phyloP scores from a whole-genome alignment of 2,329 filamentous ascomycete species.

The Ophiostoma novo-ulmi region DNA sequence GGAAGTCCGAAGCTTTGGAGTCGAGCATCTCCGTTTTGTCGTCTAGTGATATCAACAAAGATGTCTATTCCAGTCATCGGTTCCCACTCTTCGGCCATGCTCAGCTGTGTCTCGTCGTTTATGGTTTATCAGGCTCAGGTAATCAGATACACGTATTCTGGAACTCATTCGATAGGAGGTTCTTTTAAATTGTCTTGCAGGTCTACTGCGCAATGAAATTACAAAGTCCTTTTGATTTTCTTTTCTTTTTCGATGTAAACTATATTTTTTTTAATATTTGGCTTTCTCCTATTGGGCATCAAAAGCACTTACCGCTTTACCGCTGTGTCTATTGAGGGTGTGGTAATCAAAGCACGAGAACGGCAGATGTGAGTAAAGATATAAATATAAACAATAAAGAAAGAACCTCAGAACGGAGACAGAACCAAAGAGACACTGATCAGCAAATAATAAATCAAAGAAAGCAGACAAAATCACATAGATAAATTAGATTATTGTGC shows the following conservation, averaged over 20 bases:
- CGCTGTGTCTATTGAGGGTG: neutral
- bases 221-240: neutral
- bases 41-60: constrained; percentile 4
- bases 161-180: neutral
- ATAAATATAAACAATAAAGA: neutral
- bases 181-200: neutral
- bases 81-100: no score
- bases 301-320: neutral
- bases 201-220: neutral
- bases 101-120: neutral
- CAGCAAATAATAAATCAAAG: neutral
- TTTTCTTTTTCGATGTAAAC: neutral
- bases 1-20: constrained; percentile 1
- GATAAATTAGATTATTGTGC: neutral
- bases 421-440: neutral
- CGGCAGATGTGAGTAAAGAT: neutral
- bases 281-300: neutral
- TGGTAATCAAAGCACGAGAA: constrained; percentile 1
- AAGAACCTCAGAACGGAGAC: neutral
- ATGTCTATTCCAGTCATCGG: neutral
- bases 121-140: neutral
- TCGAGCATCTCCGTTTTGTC: neutral
- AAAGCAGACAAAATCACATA: neutral
- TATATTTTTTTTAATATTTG: neutral
- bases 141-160: constrained; percentile 2